Conservation (phyloP, 2,329 filamentous ascomycete species). For the Rhytidhysteron rufulum region DNA sequence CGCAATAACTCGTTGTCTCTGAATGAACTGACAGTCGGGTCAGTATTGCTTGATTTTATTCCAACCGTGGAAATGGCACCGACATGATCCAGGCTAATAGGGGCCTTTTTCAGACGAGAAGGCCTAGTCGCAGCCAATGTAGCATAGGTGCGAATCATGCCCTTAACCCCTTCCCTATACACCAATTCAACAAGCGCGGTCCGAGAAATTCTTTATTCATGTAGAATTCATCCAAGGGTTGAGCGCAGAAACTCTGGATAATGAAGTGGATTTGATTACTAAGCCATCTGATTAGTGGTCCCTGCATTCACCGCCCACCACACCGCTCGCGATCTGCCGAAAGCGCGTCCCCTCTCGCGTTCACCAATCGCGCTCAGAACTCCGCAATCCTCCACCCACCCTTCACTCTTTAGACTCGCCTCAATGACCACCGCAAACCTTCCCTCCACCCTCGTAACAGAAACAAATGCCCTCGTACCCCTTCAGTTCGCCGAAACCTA, state of each 20-base stretch:
- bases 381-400: too few relatives aligned
- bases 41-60: slow-evolving; percentile 7
- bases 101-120: slow-evolving; percentile 29
- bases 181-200: neutral
- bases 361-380: too few relatives aligned
- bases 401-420: neutral
- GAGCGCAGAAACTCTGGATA: too few relatives aligned
- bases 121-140: slow-evolving; percentile 25
- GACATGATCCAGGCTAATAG: slow-evolving; percentile 30
- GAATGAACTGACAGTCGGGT: slow-evolving; percentile 45
- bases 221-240: too few relatives aligned
- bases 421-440: neutral
- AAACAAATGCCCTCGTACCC: slow-evolving; percentile 5
- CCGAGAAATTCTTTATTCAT: too few relatives aligned
- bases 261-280: too few relatives aligned
- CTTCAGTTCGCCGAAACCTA: slow-evolving; percentile 4
- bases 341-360: too few relatives aligned
- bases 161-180: neutral
- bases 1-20: slow-evolving; percentile 43
- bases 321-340: too few relatives aligned
- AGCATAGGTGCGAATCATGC: slow-evolving; percentile 31
- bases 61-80: neutral
- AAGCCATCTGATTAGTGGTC: too few relatives aligned
- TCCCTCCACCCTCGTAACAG: slow-evolving; percentile 2
- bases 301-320: too few relatives aligned